Base-by-base conservation (phyloP, 2,329 filamentous ascomycete genomes). In the Neonectria sp. region DNA sequence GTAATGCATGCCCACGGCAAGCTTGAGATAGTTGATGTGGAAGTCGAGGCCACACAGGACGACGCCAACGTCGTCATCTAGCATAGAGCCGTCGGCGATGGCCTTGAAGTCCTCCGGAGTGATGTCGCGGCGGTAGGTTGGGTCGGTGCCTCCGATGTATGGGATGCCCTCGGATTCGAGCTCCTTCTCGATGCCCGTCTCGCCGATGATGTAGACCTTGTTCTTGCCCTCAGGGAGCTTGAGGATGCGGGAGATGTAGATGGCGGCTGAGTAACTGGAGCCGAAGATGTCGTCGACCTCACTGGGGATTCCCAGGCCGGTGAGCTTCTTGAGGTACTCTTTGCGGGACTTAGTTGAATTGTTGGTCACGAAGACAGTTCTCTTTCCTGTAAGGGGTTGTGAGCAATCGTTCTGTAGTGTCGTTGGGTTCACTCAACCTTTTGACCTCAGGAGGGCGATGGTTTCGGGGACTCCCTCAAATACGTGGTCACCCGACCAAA, bases 321-420 rank as follows among this genome's bases (percentile, higher is more conserved):
- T 90, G 67, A 99, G 91, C 79, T 98, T 99, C 85, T 95, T 94
- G 80, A 93, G 92, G 83, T 99, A 99, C 79, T 98, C 95, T 56
- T 89, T 86, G 63, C 96, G 92, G 12, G 95, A 97, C 81, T 99
- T 99, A 64, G 96, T 98, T 78, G 95, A 98, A 85, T 99, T 99
- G 85, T 99, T 99, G 46, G 96, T 99, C 59, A 99, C 96, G 79
- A 99, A 99, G 61, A 99, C 91, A 37, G 96, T 88, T 79, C 92
- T 92, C 82, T 99, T 99, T 78, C 94, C 95, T 96, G 69, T 17
- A 6, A 46, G 27, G 25, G 29, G 53, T 4, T 58, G 62, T 53
- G 55, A 58, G 37, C 17, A n/a, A 13, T 43, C 29, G 17, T 51
- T 49, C 27, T 37, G n/a, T 46, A 12, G 15, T 37, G 31, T 45